Base-by-base conservation (phyloP, 139 green algal genomes). In the Chlorella sp. region DNA sequence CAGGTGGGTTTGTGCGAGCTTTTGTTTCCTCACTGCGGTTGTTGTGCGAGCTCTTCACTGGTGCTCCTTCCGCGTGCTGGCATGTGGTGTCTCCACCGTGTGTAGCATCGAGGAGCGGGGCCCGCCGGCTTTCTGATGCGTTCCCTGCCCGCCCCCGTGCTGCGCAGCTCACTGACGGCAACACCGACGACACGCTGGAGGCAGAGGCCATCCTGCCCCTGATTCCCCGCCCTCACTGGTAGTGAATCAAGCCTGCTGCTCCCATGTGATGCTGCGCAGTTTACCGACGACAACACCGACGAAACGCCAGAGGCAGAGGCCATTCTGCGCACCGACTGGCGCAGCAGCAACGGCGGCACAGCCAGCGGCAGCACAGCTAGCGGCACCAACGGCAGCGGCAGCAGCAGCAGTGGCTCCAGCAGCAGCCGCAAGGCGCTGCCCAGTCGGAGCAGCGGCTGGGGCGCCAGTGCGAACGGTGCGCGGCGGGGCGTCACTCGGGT, bases 201-300 rank as follows among this genome's bases (percentile, higher is more conserved):
- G 88, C 98, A 20, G 90, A 90, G 40, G 65, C 84, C 60, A 68
- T 94, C 83, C 87, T 96, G 83, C 89, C 11, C 8, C 8, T 60
- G 14, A 20, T 60, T 24, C 13, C 83, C 82, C 38, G 1, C 32
- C 22, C 32, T 40, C 64, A 41, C 32, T 4, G 11, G 32, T 24
- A 60, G 2, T 24, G 20, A 3, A 2, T 20, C 3, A 6, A 26
- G 26, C 60, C 24, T 30, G 7, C 60, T 24, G 17, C 64, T 17
- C 1, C 7, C 4, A 14, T 5, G 32, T 40, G 26, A 1, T 11
- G 2, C 24, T 8, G 4, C 36, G 41, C 43, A 83, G 41, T 83
- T 83, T 40, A 58, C 40, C 2, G 86, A 97, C 74, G 96, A 99
- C 89, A 88, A 75, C 56, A 95, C 98, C 9, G 96, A 99, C 72